Evolutionary conservation across 805 yeast genomes (phyloP).

Genomic region (Kodamaea lidongshanica): DNA sequence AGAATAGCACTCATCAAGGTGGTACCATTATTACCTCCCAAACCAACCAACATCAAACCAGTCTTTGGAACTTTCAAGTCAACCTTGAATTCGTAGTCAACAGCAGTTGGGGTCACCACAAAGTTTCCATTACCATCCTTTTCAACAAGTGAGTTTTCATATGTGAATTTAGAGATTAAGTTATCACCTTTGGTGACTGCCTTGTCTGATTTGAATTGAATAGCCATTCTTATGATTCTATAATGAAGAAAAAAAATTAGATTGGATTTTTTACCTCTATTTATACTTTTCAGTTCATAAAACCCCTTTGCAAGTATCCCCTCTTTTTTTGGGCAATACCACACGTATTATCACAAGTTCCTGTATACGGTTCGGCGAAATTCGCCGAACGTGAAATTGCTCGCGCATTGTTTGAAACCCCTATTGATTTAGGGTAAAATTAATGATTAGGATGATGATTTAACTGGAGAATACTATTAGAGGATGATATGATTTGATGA

Average conservation of each 20-base stretch:
- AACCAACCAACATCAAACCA: conserved; percentile 86
- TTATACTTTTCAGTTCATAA: conserved; percentile 14
- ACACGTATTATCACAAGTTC: conserved; percentile 1
- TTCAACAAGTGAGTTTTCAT: conserved; percentile 71
- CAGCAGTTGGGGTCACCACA: conserved; percentile 62
- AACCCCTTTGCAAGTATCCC: conserved; percentile 6
- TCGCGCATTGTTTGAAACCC: no score
- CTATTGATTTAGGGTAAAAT: no score
- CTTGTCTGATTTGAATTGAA: conserved; percentile 53
- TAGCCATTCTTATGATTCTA: conserved; percentile 18
- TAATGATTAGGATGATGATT: no score
- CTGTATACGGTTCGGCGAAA: conserved; percentile 1
- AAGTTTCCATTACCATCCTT: conserved; percentile 48
- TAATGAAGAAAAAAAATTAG: conserved; percentile 1
- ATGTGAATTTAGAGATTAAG: conserved; percentile 57
- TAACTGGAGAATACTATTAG: no score
- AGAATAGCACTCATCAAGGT: conserved; percentile 79
- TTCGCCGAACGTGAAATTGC: not conserved
- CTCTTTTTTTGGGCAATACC: conserved; percentile 4
- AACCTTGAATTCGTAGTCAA: conserved; percentile 79
- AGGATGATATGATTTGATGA: no score
- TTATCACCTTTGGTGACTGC: conserved; percentile 45
- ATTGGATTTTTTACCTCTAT: conserved; percentile 8
- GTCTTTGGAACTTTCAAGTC: conserved; percentile 77
- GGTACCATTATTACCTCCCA: conserved; percentile 96